These are phyloP conservation scores for Beta macrorhiza DNA, from an alignment of 179 eudicot genomes.

Conservation along the genomic window DNA sequence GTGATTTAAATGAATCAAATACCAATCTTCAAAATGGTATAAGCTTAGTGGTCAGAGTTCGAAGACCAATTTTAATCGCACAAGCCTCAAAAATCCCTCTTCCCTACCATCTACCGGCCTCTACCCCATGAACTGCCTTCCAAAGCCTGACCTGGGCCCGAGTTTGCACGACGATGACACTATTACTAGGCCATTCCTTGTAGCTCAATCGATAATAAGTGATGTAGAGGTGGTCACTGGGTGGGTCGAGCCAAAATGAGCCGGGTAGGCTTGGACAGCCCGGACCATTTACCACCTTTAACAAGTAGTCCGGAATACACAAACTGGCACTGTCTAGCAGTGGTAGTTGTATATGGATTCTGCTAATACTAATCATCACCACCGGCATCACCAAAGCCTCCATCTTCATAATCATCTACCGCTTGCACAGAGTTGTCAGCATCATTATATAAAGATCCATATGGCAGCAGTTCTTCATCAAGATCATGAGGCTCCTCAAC, in stretches of 20 bases:
- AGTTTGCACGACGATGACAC: background rate
- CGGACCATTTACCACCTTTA: background rate
- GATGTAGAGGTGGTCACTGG: too few species aligned
- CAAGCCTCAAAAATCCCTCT: background rate
- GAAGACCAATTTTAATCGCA: background rate
- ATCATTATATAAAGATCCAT: slow-evolving; percentile 31
- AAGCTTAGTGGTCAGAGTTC: background rate
- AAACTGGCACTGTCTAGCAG: too few species aligned
- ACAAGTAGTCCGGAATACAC: background rate
- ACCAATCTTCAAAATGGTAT: background rate
- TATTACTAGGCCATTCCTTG: background rate
- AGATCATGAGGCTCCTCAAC: background rate
- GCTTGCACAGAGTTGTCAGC: slow-evolving; percentile 37
- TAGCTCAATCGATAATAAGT: background rate
- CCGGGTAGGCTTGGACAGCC: too few species aligned
- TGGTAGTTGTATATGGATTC: background rate
- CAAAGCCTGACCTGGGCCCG: background rate
- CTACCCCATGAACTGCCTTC: background rate
- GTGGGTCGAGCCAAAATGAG: too few species aligned
- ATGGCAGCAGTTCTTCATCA: slow-evolving; percentile 30
- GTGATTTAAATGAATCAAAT: background rate
- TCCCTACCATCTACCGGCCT: too few species aligned
- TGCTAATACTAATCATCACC: slow-evolving; percentile 46
- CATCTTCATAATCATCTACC: slow-evolving; percentile 47
- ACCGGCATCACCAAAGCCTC: slow-evolving; percentile 42